Base-by-base conservation (phyloP, 1,284 basidiomycete species). In the Leccinum pachyderme region DNA sequence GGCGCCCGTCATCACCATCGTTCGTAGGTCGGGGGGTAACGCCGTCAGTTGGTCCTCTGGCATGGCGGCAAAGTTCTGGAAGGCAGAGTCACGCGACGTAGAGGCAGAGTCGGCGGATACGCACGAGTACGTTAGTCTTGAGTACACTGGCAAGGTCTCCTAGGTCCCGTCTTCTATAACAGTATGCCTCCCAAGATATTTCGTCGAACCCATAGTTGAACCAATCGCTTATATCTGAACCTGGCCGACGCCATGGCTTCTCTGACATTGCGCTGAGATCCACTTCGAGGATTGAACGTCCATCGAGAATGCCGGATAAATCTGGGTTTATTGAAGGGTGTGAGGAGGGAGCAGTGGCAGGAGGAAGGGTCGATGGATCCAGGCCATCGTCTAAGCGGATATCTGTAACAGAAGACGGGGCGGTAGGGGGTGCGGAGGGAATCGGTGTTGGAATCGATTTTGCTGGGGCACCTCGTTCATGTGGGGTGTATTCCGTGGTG, bases 141-240 rank as follows among this genome's bases (percentile, higher is more conserved):
- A 92, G 75, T 43, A 89, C 86, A 51, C 82, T 82, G 6, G 91
- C 89, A 51, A 89, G 75, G 49, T 93, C 89, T 2, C 88, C 87
- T 61, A 96, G 77, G 56, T 92, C 89, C 41, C 89, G 80, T 65
- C 95, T 81, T 63, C 92, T 86, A 69, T 90, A 87, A 64, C 92
- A 90, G 72, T 95, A 99, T 46, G 88, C 85, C 63, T 92, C 90
- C 93, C 95, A 99, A 18, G 89, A 90, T 12, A 93, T 82, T 73
- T 99, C 97, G 71, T 99, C 96, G 69, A 99, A 99, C 0, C 97
- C 97, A 65, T 98, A 99, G 74, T 99, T 99, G 77, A 99, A 99
- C 89, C 93, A 99, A 75, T 98, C 96, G 63, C 91, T 91, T 54
- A 98, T 79, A 75, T 98, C 94, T 7, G 93, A 88, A 15, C 97